A percentile compares a stretch with the other conserved stretches of the same genome.
phyloP scores from a whole-genome alignment of 371 early-diverging fungal species.

The Globomyces sp. region DNA sequence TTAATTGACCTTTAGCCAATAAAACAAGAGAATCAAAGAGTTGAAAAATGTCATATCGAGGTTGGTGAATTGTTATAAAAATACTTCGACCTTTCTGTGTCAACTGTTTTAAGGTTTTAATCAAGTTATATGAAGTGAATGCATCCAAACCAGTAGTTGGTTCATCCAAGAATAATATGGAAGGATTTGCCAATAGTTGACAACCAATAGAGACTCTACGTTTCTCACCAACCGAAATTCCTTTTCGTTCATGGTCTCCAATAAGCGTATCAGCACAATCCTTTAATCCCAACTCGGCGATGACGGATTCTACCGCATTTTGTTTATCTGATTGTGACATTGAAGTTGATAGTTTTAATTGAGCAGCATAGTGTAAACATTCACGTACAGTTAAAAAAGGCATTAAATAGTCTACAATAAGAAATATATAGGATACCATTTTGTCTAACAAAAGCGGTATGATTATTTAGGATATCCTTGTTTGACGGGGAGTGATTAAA shows the following conservation, averaged over 20 bases:
- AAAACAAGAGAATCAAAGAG: conserved; percentile 60
- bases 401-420: conserved; percentile 37
- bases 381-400: conserved; percentile 53
- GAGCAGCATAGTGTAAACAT: conserved; percentile 76
- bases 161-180: conserved; percentile 91
- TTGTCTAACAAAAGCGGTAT: not conserved
- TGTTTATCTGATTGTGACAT: conserved; percentile 53
- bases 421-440: conserved; percentile 16
- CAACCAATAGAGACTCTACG: conserved; percentile 48
- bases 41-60: conserved; percentile 46
- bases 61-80: conserved; percentile 65
- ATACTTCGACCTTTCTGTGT: conserved; percentile 66
- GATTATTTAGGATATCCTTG: no score
- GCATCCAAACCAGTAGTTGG: conserved; percentile 94
- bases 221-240: conserved; percentile 47
- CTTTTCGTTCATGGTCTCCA: conserved; percentile 90
- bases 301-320: conserved; percentile 63
- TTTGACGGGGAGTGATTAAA: not conserved
- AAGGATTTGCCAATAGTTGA: conserved; percentile 87
- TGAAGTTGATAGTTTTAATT: conserved; percentile 66
- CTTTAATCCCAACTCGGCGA: conserved; percentile 74
- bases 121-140: conserved; percentile 62
- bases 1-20: conserved; percentile 53
- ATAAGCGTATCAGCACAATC: conserved; percentile 76
- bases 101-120: conserved; percentile 55